Base-by-base conservation (phyloP, 345 rosid species). In the Eucalyptus victrix region DNA sequence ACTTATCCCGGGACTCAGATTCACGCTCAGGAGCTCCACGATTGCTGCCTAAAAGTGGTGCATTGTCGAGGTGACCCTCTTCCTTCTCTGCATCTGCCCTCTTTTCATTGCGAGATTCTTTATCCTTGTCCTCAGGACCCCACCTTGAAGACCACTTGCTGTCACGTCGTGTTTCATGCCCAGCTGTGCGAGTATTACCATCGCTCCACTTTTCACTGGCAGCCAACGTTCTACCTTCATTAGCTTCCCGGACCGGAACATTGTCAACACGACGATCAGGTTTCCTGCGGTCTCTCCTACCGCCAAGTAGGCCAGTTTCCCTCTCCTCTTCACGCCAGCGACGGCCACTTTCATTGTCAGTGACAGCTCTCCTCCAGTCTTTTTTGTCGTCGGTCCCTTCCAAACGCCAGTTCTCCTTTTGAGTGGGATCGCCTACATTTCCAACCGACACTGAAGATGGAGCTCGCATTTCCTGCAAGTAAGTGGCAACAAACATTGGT, bases 81-180 rank as follows among this genome's bases (percentile, higher is more conserved):
- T 96, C 98, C 91, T 95, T 94, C 89, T 92, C 96, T 60, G 47
- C 90, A 86, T 96, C 97, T 88, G 93, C 88, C 93, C 90, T 95
- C 92, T 95, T 97, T 90, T 96, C 98, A 80, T 32, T 87, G 51
- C 95, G 96, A 51, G 94, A 89, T 76, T 96, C 98, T 90, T 94
- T 98, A 87, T 96, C 99, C 91, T 94, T 97, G 86, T 96, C 99
- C 42, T 97, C 99, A 89, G 99, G 98, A 91, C 99, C 99, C 99
- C 99, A 98, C 86, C 99, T 94, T n/a, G 98, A 96, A 40, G 98
- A 94, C 99, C 99, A 98, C 90, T 98, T 98, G 93, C 91, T 94
- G 90, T 98, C 99, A 62, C 99, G 94, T 18, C 98, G 94, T 65
- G 98, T 56, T 90, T 97, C 99, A 91, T 93, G 92, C 92, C 94